A percentile compares a stretch with the other conserved stretches of the same genome.
These are phyloP conservation scores for Physcia stellaris DNA, from an alignment of 495 filamentous ascomycete species.

Conservation along the genomic window DNA sequence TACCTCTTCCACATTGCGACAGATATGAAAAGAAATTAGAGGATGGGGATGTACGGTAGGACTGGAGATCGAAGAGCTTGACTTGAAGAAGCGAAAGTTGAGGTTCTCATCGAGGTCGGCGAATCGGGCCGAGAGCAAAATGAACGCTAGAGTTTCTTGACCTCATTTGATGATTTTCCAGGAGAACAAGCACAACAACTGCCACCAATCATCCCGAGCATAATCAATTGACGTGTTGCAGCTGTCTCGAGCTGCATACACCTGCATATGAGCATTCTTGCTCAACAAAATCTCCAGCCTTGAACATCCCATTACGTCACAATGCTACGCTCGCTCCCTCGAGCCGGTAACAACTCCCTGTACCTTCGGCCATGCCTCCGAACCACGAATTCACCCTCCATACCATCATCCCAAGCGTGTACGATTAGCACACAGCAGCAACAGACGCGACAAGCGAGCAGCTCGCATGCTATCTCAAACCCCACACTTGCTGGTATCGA, in stretches of 20 bases:
- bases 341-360: constrained; percentile 12
- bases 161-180: too few species aligned
- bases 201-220: constrained; percentile 5
- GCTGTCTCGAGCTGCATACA: constrained; percentile 7
- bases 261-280: constrained; percentile 1
- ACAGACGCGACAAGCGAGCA: constrained; percentile 49
- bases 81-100: not conserved
- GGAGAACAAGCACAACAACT: not conserved
- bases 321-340: constrained; percentile 17
- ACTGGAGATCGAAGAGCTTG: constrained; percentile 1
- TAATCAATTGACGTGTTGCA: constrained; percentile 11
- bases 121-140: not conserved
- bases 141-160: too few species aligned
- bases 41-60: constrained; percentile 12
- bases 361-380: constrained; percentile 9
- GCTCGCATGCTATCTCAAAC: constrained; percentile 88
- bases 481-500: constrained; percentile 95
- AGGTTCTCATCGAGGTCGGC: not conserved
- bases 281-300: constrained; percentile 1
- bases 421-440: constrained; percentile 4
- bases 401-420: constrained; percentile 3
- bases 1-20: constrained; percentile 85
- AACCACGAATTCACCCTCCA: constrained; percentile 1
- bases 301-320: not conserved
- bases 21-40: constrained; percentile 35